These are phyloP conservation scores for Domatiomyces catenatus DNA, from an alignment of 2,329 filamentous ascomycete species.

Conservation along the genomic window DNA sequence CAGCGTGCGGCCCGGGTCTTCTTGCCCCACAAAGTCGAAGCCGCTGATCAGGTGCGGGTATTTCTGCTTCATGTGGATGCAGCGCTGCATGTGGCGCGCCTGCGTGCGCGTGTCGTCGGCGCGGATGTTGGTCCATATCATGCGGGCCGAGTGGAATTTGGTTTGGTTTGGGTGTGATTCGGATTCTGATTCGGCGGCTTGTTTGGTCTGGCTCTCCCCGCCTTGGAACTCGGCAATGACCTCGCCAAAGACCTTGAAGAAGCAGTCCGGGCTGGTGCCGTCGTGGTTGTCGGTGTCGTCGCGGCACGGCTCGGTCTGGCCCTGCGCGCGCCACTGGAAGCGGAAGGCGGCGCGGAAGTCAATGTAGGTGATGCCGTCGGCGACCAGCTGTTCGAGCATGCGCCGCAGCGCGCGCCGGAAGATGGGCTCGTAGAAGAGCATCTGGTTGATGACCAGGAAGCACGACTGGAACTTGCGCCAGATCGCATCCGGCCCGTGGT, in stretches of 20 bases:
- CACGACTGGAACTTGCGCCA: conserved; percentile 68
- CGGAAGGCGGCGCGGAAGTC: conserved; percentile 67
- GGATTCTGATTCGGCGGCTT: not conserved
- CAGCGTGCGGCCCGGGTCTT: conserved; percentile 63
- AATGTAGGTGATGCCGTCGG: conserved; percentile 71
- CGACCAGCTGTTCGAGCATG: conserved; percentile 55
- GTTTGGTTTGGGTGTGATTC: conserved; percentile 34
- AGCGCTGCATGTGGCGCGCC: conserved; percentile 70
- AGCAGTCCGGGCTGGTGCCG: conserved; percentile 43
- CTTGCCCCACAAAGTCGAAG: conserved; percentile 80
- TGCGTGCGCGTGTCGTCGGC: conserved; percentile 47
- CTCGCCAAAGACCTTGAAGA: conserved; percentile 60
- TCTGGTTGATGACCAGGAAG: conserved; percentile 56
- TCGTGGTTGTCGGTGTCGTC: conserved; percentile 25
- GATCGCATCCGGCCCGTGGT: conserved; percentile 67
- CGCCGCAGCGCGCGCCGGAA: conserved; percentile 60
- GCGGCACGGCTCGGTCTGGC: conserved; percentile 42
- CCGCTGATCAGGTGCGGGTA: conserved; percentile 70
- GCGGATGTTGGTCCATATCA: conserved; percentile 69
- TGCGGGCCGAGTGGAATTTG: conserved; percentile 73
- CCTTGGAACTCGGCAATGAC: conserved; percentile 62
- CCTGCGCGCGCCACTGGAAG: conserved; percentile 51
- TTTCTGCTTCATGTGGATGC: conserved; percentile 63
- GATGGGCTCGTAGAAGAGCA: conserved; percentile 83
- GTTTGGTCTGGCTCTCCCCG: too few relatives aligned